Base-by-base conservation (phyloP, 1,139 yeast species). In the Hyphopichia khmerensis region DNA sequence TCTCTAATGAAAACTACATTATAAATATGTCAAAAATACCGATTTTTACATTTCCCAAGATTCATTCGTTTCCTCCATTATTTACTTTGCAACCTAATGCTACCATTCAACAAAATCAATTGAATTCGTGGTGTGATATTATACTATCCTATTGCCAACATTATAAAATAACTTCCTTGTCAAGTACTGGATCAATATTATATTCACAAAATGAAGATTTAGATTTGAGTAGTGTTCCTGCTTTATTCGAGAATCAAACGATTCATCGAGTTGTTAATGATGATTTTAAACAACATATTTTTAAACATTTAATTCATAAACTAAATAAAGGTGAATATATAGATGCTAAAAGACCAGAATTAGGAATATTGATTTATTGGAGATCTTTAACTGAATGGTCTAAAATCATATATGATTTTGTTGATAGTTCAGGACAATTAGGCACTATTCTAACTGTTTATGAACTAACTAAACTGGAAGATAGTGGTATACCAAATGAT, bases 61-160 rank as follows among this genome's bases (percentile, higher is more conserved):
- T 91, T 34, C 88, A 89, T 62, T 72, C 84, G 35, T 93, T 89
- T 62, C 97, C 97, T 7, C 99, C 99, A 0, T 79, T 93, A 53
- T 93, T 84, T 65, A 93, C 98, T 5, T 75, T 81, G 46, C 99
- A 93, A 62, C 90, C 95, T 31, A 93, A 93, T 55, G 77, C 82
- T 36, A 82, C 88, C 16, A 84, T 95, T 2, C 78, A 87, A 67
- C 75, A 77, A 32, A 83, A 89, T 18, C 99, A 93, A 74, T 46
- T 71, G 75, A 58, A 74, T 75, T 39, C 74, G 32, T 73, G 79
- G 79, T 51, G 67, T 39, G 59, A 60, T 38, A 60, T 73, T 14
- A 53, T 73, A 3, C 60, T 85, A 21, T 69, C 73, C 4, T 87
- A 80, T 53, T 85, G 95, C 57, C 74, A 78, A 50, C 70, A 65